phyloP scores from a whole-genome alignment of 257 asterid species.

The Gentiana dahurica region DNA sequence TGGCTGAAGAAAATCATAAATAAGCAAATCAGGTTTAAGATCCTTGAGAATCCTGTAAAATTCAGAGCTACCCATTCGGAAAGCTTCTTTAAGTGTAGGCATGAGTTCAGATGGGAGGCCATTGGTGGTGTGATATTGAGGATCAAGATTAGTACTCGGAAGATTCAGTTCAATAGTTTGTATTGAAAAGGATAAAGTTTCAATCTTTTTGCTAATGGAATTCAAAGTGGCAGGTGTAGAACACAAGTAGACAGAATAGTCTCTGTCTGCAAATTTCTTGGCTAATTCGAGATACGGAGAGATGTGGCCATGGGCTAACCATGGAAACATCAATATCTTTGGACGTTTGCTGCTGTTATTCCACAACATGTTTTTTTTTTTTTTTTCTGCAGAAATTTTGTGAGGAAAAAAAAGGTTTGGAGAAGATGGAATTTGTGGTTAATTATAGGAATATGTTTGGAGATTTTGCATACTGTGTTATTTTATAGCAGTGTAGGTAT shows the following conservation, averaged over 20 bases:
- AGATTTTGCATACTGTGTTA: too few species aligned
- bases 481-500: too few species aligned
- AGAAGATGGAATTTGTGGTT: too few species aligned
- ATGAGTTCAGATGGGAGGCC: slow-evolving; percentile 5
- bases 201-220: not conserved
- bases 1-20: slow-evolving; percentile 6
- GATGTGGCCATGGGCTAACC: slow-evolving; percentile 8
- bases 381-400: too few species aligned
- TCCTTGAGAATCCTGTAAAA: not conserved
- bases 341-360: too few species aligned
- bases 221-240: not conserved
- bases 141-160: not conserved
- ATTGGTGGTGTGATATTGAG: slow-evolving; percentile 3
- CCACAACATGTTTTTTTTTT: too few species aligned
- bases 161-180: not conserved
- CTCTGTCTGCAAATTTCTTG: not conserved
- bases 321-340: slow-evolving; percentile 4
- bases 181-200: not conserved
- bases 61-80: not conserved
- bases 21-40: slow-evolving; percentile 4
- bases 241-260: slow-evolving; percentile 1
- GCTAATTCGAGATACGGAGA: slow-evolving; percentile 3
- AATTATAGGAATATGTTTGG: too few species aligned
- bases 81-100: slow-evolving; percentile 3
- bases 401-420: too few species aligned